Evolutionary conservation across 2,329 filamentous ascomycete genomes (phyloP).

Genomic region (Talaromyces sp.): DNA sequence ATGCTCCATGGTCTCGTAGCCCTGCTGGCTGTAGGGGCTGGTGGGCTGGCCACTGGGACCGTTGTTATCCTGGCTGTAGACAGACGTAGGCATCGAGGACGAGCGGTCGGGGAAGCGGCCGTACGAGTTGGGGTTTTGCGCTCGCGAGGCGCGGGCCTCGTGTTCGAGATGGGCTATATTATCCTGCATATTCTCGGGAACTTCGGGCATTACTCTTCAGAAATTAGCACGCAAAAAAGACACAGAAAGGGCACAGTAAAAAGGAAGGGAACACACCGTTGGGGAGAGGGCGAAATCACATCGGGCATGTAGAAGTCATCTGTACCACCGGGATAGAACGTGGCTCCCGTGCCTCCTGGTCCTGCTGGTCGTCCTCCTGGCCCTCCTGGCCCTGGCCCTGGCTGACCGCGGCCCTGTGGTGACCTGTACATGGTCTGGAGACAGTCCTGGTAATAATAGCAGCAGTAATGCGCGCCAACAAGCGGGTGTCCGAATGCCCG

Average conservation of each 20-base stretch:
- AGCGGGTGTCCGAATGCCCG: no score
- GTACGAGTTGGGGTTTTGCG: conserved; percentile 25
- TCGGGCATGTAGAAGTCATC: conserved; percentile 67
- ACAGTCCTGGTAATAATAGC: not conserved
- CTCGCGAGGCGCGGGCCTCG: conserved; percentile 54
- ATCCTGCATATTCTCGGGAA: conserved; percentile 93
- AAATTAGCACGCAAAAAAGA: not conserved
- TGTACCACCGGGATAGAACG: conserved; percentile 61
- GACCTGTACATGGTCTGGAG: conserved; percentile 8
- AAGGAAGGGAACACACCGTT: conserved; percentile 50
- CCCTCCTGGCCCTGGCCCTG: conserved; percentile 24
- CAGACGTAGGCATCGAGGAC: conserved; percentile 23
- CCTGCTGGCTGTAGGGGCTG: conserved; percentile 46
- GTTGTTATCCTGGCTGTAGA: conserved; percentile 1
- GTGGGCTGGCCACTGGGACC: conserved; percentile 23
- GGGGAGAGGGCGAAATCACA: conserved; percentile 63
- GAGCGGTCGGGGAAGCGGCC: conserved; percentile 31
- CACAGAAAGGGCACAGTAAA: not conserved
- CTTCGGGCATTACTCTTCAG: conserved; percentile 82
- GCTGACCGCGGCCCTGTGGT: conserved; percentile 27
- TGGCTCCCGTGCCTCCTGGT: conserved; percentile 58
- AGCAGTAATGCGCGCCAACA: not conserved
- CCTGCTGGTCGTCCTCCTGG: conserved; percentile 15
- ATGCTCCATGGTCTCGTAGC: conserved; percentile 45
- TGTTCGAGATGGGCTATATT: conserved; percentile 87